These are phyloP conservation scores for Apiospora rasikravindrae DNA, from an alignment of 2,329 filamentous ascomycete species.

Conservation along the genomic window DNA sequence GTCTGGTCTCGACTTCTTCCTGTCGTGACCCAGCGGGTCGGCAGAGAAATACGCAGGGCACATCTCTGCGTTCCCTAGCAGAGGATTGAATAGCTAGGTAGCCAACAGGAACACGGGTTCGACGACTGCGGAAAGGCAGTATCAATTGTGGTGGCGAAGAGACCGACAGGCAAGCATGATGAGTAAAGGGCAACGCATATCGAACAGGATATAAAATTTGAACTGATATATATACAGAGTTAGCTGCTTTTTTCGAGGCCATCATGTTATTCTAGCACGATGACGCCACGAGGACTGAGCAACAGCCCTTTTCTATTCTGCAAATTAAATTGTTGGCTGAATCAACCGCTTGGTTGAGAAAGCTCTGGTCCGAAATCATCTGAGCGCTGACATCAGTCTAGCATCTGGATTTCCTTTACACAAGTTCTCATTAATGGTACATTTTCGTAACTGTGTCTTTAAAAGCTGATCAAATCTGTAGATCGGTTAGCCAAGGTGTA, in stretches of 20 bases:
- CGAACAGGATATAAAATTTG: neutral
- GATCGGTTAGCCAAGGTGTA: slow-evolving; percentile 19
- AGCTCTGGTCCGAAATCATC: neutral
- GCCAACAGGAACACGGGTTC: too few relatives aligned
- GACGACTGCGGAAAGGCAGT: too few relatives aligned
- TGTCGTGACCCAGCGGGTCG: too few relatives aligned
- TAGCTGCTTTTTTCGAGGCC: neutral
- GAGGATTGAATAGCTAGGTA: too few relatives aligned
- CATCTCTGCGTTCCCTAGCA: too few relatives aligned
- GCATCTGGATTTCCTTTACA: neutral
- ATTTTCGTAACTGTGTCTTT: slow-evolving; percentile 1
- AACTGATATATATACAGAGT: neutral
- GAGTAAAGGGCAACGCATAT: too few relatives aligned
- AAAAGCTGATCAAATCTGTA: slow-evolving; percentile 39
- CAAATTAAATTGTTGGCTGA: too few relatives aligned
- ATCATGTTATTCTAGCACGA: neutral
- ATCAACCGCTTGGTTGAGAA: neutral
- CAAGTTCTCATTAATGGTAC: neutral
- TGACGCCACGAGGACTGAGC: neutral
- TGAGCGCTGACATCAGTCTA: neutral
- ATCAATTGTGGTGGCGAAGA: too few relatives aligned
- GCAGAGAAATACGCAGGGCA: too few relatives aligned
- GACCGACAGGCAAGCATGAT: too few relatives aligned
- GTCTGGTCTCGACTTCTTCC: too few relatives aligned
- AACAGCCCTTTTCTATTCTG: neutral